phyloP scores from a whole-genome alignment of 2,329 filamentous ascomycete genomes.

The Polychaeton citri region DNA sequence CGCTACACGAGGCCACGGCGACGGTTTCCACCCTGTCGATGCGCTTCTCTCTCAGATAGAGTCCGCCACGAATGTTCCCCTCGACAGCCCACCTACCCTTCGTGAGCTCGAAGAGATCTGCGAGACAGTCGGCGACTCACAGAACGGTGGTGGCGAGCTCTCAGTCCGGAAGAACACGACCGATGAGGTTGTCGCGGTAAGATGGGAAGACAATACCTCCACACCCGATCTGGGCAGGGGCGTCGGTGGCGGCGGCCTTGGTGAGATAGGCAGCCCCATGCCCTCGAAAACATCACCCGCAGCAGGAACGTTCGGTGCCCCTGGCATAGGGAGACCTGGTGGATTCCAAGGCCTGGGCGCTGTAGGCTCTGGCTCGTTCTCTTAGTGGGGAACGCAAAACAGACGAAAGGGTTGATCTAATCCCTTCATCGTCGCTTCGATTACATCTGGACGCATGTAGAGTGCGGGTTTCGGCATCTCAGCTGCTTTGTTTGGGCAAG shows the following conservation, averaged over 20 bases:
- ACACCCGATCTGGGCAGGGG: constrained; percentile 16
- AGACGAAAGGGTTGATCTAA: too few species aligned
- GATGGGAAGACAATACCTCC: constrained; percentile 23
- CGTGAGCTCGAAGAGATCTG: constrained; percentile 70
- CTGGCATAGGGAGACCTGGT: constrained; percentile 11
- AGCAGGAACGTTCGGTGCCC: constrained; percentile 15
- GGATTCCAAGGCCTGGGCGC: constrained; percentile 15
- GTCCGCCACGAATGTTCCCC: constrained; percentile 46
- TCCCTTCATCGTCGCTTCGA: too few species aligned
- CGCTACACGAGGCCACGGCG: constrained; percentile 27
- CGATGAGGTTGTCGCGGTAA: constrained; percentile 26
- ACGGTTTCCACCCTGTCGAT: constrained; percentile 58
- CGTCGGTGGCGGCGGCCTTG: constrained; percentile 17
- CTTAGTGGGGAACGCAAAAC: not conserved
- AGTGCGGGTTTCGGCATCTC: too few species aligned
- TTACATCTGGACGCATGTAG: too few species aligned
- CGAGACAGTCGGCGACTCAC: constrained; percentile 74
- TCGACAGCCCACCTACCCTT: constrained; percentile 42
- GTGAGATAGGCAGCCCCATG: constrained; percentile 36
- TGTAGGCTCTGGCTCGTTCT: constrained; percentile 5
- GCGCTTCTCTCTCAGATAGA: constrained; percentile 52
- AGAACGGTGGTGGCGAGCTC: constrained; percentile 86
- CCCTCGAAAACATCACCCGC: constrained; percentile 28
- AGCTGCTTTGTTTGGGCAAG: too few species aligned
- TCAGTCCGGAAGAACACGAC: constrained; percentile 45